A percentile compares a stretch with the other conserved stretches of the same genome.
Conservation (phyloP, 1,284 basidiomycete genomes). For the Paramarasmius palmivorus region DNA sequence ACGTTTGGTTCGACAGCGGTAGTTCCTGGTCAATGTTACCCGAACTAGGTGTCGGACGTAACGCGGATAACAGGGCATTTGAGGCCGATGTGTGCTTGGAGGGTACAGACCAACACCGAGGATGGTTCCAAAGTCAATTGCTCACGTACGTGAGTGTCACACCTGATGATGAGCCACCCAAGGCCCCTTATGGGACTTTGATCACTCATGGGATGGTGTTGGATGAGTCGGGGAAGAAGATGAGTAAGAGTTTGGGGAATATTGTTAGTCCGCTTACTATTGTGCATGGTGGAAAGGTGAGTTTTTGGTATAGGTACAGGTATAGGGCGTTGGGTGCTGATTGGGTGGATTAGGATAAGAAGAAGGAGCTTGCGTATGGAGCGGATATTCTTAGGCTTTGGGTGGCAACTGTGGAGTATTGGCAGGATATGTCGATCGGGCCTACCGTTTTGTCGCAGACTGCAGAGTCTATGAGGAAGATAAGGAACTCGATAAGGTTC, state of each 20-base stretch:
- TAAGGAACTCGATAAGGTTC: constrained; percentile 90
- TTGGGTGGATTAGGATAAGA: constrained; percentile 51
- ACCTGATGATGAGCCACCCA: constrained; percentile 25
- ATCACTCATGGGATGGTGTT: constrained; percentile 98
- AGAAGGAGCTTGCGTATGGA: constrained; percentile 78
- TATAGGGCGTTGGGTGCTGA: not conserved
- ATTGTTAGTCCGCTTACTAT: constrained; percentile 85
- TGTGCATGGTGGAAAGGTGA: constrained; percentile 77
- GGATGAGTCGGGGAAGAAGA: constrained; percentile 91
- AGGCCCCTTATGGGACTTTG: constrained; percentile 73
- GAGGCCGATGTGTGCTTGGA: constrained; percentile 91
- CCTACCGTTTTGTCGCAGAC: constrained; percentile 78
- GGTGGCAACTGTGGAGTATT: constrained; percentile 92
- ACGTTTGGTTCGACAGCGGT: constrained; percentile 99
- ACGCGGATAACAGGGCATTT: constrained; percentile 31
- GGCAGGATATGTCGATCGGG: constrained; percentile 87
- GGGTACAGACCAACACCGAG: constrained; percentile 96
- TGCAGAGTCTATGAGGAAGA: constrained; percentile 80
- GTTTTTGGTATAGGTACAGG: constrained; percentile 23
- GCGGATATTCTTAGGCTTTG: constrained; percentile 89
- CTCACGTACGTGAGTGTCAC: constrained; percentile 73
- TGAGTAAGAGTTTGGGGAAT: constrained; percentile 98
- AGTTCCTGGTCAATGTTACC: constrained; percentile 88
- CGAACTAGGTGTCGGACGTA: constrained; percentile 36
- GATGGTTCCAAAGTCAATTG: constrained; percentile 98